A percentile compares a stretch with the other conserved stretches of the same genome.
Conservation (phyloP, 1,284 basidiomycete species). For the Papiliotrema nemorosa region DNA sequence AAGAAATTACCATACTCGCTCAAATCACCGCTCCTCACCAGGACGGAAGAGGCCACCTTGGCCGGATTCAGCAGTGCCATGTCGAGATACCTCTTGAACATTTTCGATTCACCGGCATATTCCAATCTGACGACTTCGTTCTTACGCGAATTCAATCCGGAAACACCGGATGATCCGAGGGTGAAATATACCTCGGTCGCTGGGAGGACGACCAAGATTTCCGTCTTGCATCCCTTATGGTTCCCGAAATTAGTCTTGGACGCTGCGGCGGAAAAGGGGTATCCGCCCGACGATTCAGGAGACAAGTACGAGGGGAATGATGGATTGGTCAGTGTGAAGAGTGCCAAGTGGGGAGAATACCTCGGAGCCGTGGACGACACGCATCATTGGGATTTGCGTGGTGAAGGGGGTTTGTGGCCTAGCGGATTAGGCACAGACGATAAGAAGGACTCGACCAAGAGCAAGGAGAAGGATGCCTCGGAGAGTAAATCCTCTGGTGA, state of each 20-base stretch:
- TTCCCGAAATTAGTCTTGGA: conserved; percentile 92
- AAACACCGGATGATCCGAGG: conserved; percentile 74
- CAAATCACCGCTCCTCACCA: conserved; percentile 52
- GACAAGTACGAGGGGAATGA: conserved; percentile 80
- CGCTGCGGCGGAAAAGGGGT: conserved; percentile 53
- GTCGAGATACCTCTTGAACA: conserved; percentile 80
- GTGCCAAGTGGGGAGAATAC: conserved; percentile 90
- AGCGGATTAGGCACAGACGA: conserved; percentile 25
- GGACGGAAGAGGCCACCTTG: conserved; percentile 11
- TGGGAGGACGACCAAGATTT: conserved; percentile 66
- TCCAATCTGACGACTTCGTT: conserved; percentile 87
- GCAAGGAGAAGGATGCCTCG: conserved; percentile 1
- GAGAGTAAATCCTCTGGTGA: neutral
- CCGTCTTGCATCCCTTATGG: conserved; percentile 91
- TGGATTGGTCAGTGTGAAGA: conserved; percentile 84
- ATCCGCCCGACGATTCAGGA: conserved; percentile 49
- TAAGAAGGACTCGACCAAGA: conserved; percentile 24
- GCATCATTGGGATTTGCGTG: conserved; percentile 96
- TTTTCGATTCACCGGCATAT: conserved; percentile 96
- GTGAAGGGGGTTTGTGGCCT: conserved; percentile 57
- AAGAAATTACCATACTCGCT: conserved; percentile 51
- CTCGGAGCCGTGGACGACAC: conserved; percentile 83
- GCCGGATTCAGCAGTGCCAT: conserved; percentile 50
- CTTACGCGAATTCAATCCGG: conserved; percentile 86
- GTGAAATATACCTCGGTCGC: conserved; percentile 93